Percentiles rank a stretch among this genome's conserved stretches.
phyloP scores from a whole-genome alignment of 2,329 filamentous ascomycete genomes.

The Botrytis deweyae region DNA sequence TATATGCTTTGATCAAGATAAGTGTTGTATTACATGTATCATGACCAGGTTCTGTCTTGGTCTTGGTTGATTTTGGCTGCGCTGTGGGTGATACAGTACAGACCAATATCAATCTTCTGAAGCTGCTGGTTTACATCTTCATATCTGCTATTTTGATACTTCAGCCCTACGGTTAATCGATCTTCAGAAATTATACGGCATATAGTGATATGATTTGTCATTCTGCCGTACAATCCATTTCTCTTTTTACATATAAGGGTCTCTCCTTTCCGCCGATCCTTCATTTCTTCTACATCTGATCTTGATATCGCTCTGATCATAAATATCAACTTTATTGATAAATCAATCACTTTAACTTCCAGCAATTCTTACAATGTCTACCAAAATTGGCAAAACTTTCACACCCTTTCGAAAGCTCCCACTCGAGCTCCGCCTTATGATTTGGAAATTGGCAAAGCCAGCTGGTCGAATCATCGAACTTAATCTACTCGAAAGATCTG shows the following conservation, averaged over 20 bases:
- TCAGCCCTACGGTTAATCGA: neutral
- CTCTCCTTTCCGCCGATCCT: neutral
- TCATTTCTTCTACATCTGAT: neutral
- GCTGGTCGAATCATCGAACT: constrained; percentile 11
- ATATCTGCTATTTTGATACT: neutral
- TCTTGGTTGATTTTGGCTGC: neutral
- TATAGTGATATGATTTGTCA: neutral
- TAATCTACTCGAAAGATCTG: neutral
- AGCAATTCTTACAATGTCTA: neutral
- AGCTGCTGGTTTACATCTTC: neutral
- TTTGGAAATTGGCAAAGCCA: neutral
- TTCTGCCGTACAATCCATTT: neutral
- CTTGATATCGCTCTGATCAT: neutral
- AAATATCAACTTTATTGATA: neutral
- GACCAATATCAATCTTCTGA: neutral
- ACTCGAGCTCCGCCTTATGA: neutral
- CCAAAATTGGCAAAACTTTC: neutral
- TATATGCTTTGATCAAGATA: neutral
- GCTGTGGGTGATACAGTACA: neutral
- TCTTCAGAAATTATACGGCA: neutral
- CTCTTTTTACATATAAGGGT: neutral
- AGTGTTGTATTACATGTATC: neutral
- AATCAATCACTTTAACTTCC: neutral
- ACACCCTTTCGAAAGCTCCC: neutral
- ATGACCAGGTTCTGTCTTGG: neutral